A percentile compares a stretch with the other conserved stretches of the same genome.
phyloP scores from a whole-genome alignment of 2,329 filamentous ascomycete genomes.

The Lecanicillium sp. region DNA sequence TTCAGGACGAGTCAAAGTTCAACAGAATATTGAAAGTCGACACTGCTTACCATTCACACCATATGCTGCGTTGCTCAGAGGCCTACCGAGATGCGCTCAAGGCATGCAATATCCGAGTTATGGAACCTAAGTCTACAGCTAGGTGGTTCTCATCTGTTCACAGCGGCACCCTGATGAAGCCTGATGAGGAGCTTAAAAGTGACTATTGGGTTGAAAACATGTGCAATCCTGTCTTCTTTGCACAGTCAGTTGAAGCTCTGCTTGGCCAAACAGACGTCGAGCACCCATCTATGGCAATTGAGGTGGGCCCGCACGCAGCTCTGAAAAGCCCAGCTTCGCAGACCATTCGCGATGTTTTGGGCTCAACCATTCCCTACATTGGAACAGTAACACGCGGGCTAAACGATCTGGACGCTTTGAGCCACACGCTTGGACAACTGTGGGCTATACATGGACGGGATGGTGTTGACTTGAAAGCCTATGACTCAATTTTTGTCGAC shows the following conservation, averaged over 20 bases:
- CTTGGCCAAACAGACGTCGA: slow-evolving; percentile 8
- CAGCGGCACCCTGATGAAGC: slow-evolving; percentile 10
- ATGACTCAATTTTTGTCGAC: slow-evolving; percentile 7
- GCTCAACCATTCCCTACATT: slow-evolving; percentile 29
- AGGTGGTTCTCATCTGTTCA: slow-evolving; percentile 13
- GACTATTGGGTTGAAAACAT: slow-evolving; percentile 31
- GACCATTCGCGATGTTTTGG: slow-evolving; percentile 23
- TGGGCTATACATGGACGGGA: slow-evolving; percentile 11
- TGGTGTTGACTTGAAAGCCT: slow-evolving; percentile 16
- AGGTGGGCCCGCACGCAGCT: slow-evolving; percentile 39
- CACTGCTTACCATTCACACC: slow-evolving; percentile 12
- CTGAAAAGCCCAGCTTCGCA: slow-evolving; percentile 30
- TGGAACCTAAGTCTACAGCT: slow-evolving; percentile 5
- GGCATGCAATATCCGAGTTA: slow-evolving; percentile 6
- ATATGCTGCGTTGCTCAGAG: slow-evolving; percentile 9
- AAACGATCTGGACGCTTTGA: slow-evolving; percentile 33
- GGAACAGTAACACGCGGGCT: slow-evolving; percentile 34
- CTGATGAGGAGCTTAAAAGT: slow-evolving; percentile 5
- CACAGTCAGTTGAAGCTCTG: slow-evolving; percentile 15
- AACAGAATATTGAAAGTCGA: slow-evolving; percentile 13
- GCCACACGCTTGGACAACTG: slow-evolving; percentile 22
- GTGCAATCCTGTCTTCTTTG: slow-evolving; percentile 24
- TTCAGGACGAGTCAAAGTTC: slow-evolving; percentile 12
- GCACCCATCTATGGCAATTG: slow-evolving; percentile 26
- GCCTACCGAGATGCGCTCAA: slow-evolving; percentile 8